phyloP scores from a whole-genome alignment of 495 filamentous ascomycete species.

The Daldinia concentrica region DNA sequence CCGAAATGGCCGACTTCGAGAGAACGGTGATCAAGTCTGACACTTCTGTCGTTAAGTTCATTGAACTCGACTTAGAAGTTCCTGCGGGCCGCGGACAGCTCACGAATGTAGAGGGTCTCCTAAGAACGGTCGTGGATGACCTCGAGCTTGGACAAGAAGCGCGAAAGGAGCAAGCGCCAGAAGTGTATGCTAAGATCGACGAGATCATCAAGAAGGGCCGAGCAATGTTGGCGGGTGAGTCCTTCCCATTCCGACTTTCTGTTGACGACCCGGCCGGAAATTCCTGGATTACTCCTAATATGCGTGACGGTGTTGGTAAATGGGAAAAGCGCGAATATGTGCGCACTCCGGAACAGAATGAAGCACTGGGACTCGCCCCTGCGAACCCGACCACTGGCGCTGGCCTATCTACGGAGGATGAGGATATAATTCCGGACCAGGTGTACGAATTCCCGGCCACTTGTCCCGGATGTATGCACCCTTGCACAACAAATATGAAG shows the following conservation, averaged over 20 bases:
- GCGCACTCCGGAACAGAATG: constrained; percentile 85
- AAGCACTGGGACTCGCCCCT: constrained; percentile 71
- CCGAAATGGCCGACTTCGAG: constrained; percentile 74
- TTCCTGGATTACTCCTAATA: constrained; percentile 92
- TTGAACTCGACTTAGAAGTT: constrained; percentile 89
- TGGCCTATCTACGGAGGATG: constrained; percentile 60
- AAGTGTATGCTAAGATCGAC: constrained; percentile 78
- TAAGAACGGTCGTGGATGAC: constrained; percentile 77
- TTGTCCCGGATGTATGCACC: constrained; percentile 88
- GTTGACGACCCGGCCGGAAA: constrained; percentile 96
- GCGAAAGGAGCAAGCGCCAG: constrained; percentile 75
- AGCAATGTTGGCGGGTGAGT: constrained; percentile 75
- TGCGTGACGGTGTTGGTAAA: constrained; percentile 77
- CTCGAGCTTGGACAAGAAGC: constrained; percentile 77
- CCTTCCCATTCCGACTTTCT: constrained; percentile 86
- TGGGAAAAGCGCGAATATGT: constrained; percentile 83
- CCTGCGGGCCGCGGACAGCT: constrained; percentile 88
- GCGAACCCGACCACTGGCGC: constrained; percentile 40
- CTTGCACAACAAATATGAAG: constrained; percentile 89
- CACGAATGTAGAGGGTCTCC: constrained; percentile 89
- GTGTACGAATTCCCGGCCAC: constrained; percentile 89
- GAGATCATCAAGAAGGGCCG: constrained; percentile 73
- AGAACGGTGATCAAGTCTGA: constrained; percentile 93
- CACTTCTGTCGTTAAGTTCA: constrained; percentile 78
- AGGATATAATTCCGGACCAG: constrained; percentile 86